A percentile compares a stretch with the other conserved stretches of the same genome.
Evolutionary conservation across 345 rosid species (phyloP).

Genomic region (Hibiscus mutabilis): DNA sequence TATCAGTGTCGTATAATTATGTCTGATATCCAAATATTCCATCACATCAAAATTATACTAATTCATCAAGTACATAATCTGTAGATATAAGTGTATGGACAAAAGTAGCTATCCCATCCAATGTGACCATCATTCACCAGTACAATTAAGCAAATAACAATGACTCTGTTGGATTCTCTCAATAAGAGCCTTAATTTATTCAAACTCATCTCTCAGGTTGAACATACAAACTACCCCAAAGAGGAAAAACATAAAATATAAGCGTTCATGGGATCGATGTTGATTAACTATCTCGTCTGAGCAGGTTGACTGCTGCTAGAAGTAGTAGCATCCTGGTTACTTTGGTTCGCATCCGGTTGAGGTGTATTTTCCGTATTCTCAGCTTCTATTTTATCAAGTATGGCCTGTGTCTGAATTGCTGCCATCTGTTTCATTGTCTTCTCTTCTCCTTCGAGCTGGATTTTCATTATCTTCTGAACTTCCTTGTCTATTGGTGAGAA

Average conservation of each 20-base stretch:
- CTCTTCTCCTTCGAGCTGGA: slow-evolving; percentile 84
- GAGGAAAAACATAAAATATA: background rate
- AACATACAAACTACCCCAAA: background rate
- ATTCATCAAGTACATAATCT: too few relatives aligned
- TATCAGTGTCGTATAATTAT: too few relatives aligned
- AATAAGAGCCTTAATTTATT: background rate
- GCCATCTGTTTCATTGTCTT: slow-evolving; percentile 61
- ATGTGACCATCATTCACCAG: background rate
- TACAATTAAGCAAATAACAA: background rate
- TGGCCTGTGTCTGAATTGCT: slow-evolving; percentile 51
- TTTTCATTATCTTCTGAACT: slow-evolving; percentile 66
- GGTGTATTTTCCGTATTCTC: slow-evolving; percentile 29
- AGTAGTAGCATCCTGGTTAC: slow-evolving; percentile 17
- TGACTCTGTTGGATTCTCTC: slow-evolving; percentile 2
- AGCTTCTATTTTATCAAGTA: slow-evolving; percentile 52
- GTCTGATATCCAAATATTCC: too few relatives aligned
- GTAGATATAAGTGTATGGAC: background rate
- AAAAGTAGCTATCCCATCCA: background rate
- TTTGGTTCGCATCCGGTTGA: slow-evolving; percentile 17
- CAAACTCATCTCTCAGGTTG: background rate
- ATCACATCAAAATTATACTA: too few relatives aligned
- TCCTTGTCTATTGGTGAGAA: slow-evolving; percentile 83
- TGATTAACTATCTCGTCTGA: slow-evolving; percentile 14
- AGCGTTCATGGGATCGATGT: background rate
- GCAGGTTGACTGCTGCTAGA: slow-evolving; percentile 19